These are phyloP conservation scores for Talaromyces wortmannii DNA, from an alignment of 495 filamentous ascomycete species.

Conservation along the genomic window DNA sequence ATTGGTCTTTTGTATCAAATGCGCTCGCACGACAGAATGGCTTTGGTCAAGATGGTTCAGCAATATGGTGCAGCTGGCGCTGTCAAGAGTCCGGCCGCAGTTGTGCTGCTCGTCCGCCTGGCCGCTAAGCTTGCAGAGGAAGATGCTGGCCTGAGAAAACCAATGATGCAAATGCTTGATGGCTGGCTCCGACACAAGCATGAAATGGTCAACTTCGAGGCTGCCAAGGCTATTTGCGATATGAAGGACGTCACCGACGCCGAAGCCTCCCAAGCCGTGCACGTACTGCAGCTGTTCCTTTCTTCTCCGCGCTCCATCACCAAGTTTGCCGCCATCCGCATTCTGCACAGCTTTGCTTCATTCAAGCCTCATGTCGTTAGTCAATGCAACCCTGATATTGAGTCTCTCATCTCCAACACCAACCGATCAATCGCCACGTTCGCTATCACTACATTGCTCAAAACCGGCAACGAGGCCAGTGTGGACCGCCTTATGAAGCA, in stretches of 20 bases:
- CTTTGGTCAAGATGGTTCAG: slow-evolving; percentile 99
- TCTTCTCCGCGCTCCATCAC: slow-evolving; percentile 94
- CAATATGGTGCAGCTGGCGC: slow-evolving; percentile 88
- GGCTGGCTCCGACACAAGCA: slow-evolving; percentile 98
- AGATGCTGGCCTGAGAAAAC: slow-evolving; percentile 78
- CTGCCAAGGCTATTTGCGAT: slow-evolving; percentile 94
- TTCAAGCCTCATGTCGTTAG: slow-evolving; percentile 92
- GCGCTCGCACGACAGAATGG: slow-evolving; percentile 96
- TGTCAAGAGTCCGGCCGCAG: slow-evolving; percentile 89
- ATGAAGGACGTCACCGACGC: slow-evolving; percentile 88
- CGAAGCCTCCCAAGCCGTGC: slow-evolving; percentile 88
- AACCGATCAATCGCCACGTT: slow-evolving; percentile 98
- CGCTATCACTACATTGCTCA: slow-evolving; percentile 94
- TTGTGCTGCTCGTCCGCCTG: slow-evolving; percentile 84
- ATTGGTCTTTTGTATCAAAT: slow-evolving; percentile 98
- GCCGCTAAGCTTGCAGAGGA: slow-evolving; percentile 95
- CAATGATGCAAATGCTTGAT: slow-evolving; percentile 92
- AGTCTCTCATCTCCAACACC: slow-evolving; percentile 88
- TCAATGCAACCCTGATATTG: slow-evolving; percentile 93
- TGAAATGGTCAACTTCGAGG: slow-evolving; percentile 99
- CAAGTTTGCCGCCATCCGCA: slow-evolving; percentile 95
- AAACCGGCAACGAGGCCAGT: slow-evolving; percentile 94
- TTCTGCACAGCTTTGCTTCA: slow-evolving; percentile 90
- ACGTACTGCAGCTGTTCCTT: slow-evolving; percentile 92
- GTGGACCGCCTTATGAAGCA: slow-evolving; percentile 99